Evolutionary conservation across 305 asterid species (phyloP), one percentile per base, ranked within the genome.

Genomic region (Plantago coronopus): DNA sequence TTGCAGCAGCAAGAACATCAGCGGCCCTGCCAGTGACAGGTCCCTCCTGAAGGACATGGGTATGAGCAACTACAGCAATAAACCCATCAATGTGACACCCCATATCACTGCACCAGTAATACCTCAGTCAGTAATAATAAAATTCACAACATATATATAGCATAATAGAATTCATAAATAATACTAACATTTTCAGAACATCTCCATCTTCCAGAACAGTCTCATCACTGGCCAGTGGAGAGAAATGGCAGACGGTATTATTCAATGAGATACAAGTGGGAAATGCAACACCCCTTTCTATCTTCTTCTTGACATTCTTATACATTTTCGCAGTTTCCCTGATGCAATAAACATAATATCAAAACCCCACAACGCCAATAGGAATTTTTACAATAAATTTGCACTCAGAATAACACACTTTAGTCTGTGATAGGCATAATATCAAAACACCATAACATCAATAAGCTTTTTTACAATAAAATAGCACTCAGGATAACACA

Each of bases 1-100:
- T 87, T 44, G 94, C 94, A 7, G 95, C 87, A 60, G 88, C 81
- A 78, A 82, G 77, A 23, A 87, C 90, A 77, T 84, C 94, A 72
- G 94, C 95, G 23, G 82, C 85, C 58, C 82, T 79, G 58, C 95
- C 95, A 7, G 86, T 82, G 37, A 87, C 81, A 6, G 88, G 83
- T 13, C 88, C 95, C 69, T 82, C 70, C 70, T 84, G 87, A 73
- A 87, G 82, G 0, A 80, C 84, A 63, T 84, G 90, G n/a, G 90
- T 84, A 69, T 84, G 94, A 2, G 78, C 94, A 69, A 82, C 93
- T 47, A 82, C 89, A 51, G 95, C 86, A 53, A 87, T 82, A 76
- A 84, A 87, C 16, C 94, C 95, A 80, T 87, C 95, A 57, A 87
- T 84, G 74, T 87, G 94, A 66, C 90, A 84, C 48, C 90, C 95